phyloP scores from a whole-genome alignment of 352 stramenopile genomes.

The Porosira glacialis region DNA sequence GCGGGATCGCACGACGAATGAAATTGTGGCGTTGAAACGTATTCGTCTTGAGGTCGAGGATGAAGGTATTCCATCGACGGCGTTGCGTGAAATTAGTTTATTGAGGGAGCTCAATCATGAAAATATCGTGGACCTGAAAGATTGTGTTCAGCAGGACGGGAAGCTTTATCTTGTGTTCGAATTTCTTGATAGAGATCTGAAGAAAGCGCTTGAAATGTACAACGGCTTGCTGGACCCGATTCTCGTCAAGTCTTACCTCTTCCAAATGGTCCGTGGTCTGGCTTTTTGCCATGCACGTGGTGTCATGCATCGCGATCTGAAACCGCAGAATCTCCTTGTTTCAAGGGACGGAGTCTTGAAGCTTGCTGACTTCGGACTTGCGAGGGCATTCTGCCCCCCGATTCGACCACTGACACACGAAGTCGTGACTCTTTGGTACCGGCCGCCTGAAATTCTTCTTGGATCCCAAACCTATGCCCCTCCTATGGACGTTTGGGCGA shows the following conservation, averaged over 20 bases:
- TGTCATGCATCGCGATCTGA: constrained; percentile 93
- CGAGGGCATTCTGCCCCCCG: constrained; percentile 93
- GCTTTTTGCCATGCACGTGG: constrained; percentile 85
- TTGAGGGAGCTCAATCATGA: constrained; percentile 95
- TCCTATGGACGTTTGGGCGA: constrained; percentile 85
- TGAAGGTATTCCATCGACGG: constrained; percentile 97
- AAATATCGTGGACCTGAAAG: constrained; percentile 94
- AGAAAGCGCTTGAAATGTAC: constrained; percentile 87
- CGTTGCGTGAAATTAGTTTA: constrained; percentile 97
- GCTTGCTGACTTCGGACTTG: constrained; percentile 98
- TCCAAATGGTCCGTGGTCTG: constrained; percentile 82
- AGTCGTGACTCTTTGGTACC: constrained; percentile 99
- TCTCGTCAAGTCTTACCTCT: constrained; percentile 86
- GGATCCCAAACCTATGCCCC: constrained; percentile 88
- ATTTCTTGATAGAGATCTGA: constrained; percentile 98
- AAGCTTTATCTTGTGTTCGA: constrained; percentile 99
- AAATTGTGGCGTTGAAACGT: constrained; percentile 94
- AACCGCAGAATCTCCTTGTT: constrained; percentile 97
- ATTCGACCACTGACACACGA: constrained; percentile 97
- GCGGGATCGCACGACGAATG: constrained; percentile 84
- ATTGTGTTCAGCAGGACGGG: constrained; percentile 83
- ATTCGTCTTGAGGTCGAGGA: constrained; percentile 98
- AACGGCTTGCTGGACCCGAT: constrained; percentile 79
- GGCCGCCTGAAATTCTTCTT: constrained; percentile 96
- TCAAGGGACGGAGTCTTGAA: constrained; percentile 91